phyloP scores from a whole-genome alignment of 2,329 filamentous ascomycete species.

The Fusarium nematophilum region DNA sequence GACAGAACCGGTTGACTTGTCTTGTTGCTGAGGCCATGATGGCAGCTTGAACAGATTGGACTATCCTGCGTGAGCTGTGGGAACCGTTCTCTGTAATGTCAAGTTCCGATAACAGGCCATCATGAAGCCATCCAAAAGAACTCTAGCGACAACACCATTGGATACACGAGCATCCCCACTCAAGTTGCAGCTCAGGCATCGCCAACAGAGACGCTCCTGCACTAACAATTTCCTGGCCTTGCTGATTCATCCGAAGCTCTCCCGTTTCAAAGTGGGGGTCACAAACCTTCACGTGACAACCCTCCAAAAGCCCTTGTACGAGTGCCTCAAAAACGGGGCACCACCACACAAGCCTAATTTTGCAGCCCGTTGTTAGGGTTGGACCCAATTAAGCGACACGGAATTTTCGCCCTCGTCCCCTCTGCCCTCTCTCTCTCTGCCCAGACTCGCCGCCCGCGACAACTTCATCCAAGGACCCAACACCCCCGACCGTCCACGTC shows the following conservation, averaged over 20 bases:
- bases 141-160: conserved; percentile 21
- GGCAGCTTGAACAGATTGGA: neutral
- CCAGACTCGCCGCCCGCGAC: conserved; percentile 44
- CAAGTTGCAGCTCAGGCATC: conserved; percentile 30
- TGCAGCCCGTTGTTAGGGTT: conserved; percentile 53
- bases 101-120: conserved; percentile 21
- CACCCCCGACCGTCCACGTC: conserved; percentile 45
- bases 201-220: conserved; percentile 9
- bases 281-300: conserved; percentile 35
- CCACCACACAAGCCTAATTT: conserved; percentile 24
- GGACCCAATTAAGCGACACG: conserved; percentile 58
- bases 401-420: conserved; percentile 48
- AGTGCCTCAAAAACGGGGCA: conserved; percentile 35
- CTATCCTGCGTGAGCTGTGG: neutral
- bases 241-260: conserved; percentile 15
- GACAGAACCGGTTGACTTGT: conserved; percentile 66
- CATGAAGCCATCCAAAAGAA: conserved; percentile 11
- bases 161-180: conserved; percentile 34
- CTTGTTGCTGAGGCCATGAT: conserved; percentile 31
- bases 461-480: conserved; percentile 49
- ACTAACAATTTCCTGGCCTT: conserved; percentile 17
- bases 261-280: neutral
- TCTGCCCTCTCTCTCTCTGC: conserved; percentile 22
- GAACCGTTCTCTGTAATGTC: conserved; percentile 6
- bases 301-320: conserved; percentile 15